Evolutionary conservation across 768 basidiomycete genomes (phyloP), one percentile per base, ranked within the genome.

Genomic region (Leccinum variicolor): DNA sequence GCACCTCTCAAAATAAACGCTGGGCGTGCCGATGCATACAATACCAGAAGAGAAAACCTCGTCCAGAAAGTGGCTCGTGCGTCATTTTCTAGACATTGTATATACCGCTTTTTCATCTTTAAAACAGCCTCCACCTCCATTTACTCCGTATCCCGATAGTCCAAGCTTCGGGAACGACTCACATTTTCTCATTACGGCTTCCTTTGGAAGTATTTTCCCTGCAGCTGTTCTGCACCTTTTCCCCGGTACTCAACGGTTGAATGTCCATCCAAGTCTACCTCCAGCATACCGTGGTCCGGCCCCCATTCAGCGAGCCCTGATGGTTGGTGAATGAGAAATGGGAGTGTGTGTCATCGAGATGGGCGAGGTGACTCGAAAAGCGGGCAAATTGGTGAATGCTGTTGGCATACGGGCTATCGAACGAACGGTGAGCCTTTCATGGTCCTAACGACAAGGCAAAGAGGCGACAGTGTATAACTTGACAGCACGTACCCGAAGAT

Each of bases 221-320:
- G 68, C 76, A 6, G 65, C 76, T 3, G 75, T 90, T 53, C 82
- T 97, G 14, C 67, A 76, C 15, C 76, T 79, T 41, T 96, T 96
- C 65, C 78, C 74, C 0, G 75, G 76, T 0, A 64, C 70, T 0
- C 81, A 83, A 48, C 76, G 88, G 23, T 76, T 98, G 39, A 98
- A 98, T 66, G 84, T 98, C 6, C 94, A 98, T 65, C 93, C 94
- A 0, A 95, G 94, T 34, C 75, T 93, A 0, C 79, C 96, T 33
- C 94, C 94, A 0, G 76, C 79, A 26, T 94, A 91, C 69, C 85
- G 94, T n/a, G 94, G 94, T 0, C 85, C 94, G 8, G 91, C 93
- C 3, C 94, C 94, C 0, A 90, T 98, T 41, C 94, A 97, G 66
- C 89, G 86, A 64, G 80, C 87, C 0, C 77, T 98, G 34, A 73